Percentiles rank a stretch among this genome's conserved stretches.
Evolutionary conservation across 1,284 basidiomycete species (phyloP).

Genomic region (Uromyces viciae-fabae): DNA sequence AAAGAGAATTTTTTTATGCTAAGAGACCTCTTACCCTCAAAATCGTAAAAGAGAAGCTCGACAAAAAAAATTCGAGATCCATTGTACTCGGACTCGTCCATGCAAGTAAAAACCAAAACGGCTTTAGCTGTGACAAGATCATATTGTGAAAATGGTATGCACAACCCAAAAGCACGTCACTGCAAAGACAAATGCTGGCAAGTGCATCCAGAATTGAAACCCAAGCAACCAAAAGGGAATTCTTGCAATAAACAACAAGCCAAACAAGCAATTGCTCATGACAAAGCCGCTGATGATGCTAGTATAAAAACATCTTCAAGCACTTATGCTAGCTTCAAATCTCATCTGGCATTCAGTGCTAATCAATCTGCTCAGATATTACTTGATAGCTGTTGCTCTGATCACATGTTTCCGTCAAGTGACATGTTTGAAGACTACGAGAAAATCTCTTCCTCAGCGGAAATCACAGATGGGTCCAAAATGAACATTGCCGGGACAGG

Average conservation of each 20-base stretch:
- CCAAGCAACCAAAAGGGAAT: background rate
- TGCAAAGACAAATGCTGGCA: background rate
- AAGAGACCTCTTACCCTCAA: background rate
- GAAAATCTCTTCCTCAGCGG: background rate
- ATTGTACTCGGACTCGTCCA: background rate
- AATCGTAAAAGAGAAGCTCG: background rate
- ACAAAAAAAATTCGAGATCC: background rate
- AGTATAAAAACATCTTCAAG: no score
- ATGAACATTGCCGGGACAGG: background rate
- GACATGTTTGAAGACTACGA: background rate
- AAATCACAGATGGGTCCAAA: background rate
- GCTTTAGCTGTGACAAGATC: background rate
- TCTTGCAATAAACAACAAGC: background rate
- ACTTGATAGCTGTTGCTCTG: background rate
- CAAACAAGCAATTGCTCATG: background rate
- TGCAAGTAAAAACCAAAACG: background rate
- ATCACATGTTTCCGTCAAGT: slow-evolving; percentile 4
- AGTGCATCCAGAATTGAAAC: background rate
- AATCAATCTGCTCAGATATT: background rate
- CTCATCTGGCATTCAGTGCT: background rate
- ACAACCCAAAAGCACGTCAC: background rate
- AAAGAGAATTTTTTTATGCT: background rate
- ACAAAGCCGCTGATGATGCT: background rate
- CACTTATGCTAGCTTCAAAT: background rate
- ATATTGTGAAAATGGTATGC: background rate